Conservation (phyloP, 1,139 yeast genomes). For the Starmera stellimalicola region DNA sequence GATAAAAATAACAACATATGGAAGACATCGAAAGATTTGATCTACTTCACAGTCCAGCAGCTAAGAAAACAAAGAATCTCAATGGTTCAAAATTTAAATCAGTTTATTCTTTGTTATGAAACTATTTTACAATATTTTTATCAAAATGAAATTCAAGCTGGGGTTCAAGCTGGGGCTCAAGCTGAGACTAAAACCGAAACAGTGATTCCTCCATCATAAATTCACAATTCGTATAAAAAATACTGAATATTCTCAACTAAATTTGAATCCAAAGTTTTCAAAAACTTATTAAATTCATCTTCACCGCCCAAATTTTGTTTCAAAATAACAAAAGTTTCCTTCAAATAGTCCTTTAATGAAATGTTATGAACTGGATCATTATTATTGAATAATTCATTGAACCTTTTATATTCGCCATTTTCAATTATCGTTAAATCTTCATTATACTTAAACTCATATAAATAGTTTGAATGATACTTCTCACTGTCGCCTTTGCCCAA, state of each 20-base stretch:
- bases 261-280: slow-evolving; percentile 18
- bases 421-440: slow-evolving; percentile 34
- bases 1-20: slow-evolving; percentile 20
- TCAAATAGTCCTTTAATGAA: slow-evolving; percentile 31
- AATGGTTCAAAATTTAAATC: slow-evolving; percentile 77
- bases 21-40: slow-evolving; percentile 25
- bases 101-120: slow-evolving; percentile 67
- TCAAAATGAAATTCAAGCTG: background rate
- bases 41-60: slow-evolving; percentile 27
- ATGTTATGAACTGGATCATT: slow-evolving; percentile 53
- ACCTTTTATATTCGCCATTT: slow-evolving; percentile 52
- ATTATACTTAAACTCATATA: slow-evolving; percentile 31
- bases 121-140: slow-evolving; percentile 26
- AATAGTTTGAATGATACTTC: slow-evolving; percentile 49
- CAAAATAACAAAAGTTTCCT: slow-evolving; percentile 21
- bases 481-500: slow-evolving; percentile 47
- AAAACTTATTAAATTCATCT: slow-evolving; percentile 18
- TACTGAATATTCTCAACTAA: slow-evolving; percentile 25
- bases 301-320: slow-evolving; percentile 21
- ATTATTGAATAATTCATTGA: slow-evolving; percentile 33
- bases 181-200: background rate
- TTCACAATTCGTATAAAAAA: slow-evolving; percentile 16
- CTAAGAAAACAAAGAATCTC: slow-evolving; percentile 65
- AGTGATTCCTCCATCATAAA: background rate
- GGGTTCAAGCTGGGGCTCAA: slow-evolving; percentile 9